Evolutionary conservation across 2,329 filamentous ascomycete genomes (phyloP), one percentile per base, ranked within the genome.

Genomic region (Emergomyces orientalis): DNA sequence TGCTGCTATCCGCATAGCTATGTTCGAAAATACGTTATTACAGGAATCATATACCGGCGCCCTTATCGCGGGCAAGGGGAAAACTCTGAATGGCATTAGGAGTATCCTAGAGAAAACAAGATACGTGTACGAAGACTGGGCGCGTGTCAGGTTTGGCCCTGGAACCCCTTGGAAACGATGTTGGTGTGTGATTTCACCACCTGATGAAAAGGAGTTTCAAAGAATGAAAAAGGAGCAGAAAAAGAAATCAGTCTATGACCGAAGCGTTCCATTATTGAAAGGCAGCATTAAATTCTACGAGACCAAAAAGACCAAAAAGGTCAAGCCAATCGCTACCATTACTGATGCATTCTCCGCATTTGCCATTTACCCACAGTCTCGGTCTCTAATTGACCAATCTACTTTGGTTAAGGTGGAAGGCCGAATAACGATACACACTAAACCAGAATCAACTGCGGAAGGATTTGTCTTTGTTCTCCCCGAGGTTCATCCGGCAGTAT

Each of bases 391-490:
- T 63, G 92, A 99, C 68, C 90, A 93, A 64, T 97, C 94, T 0
- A 97, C 93, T 0, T 78, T 99, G 64, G 84, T 97, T 66, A 99
- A 99, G 76, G 84, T 99, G 34, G 94, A 99, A 76, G 94, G 92
- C 11, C 86, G 86, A 66, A 91, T 99, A 65, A 91, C 89, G 0
- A 90, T 97, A 47, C 91, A 97, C 76, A 88, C 88, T 0, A 84
- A 86, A 14, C 87, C 89, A 9, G 86, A 90, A 30, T 52, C 62
- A 9, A 58, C 59, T 22, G 56, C 90, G 9, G 94, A 99, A 73
- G 94, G 94, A 0, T 97, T 97, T 70, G 90, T 99, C 4, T 99
- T 99, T 71, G 87, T 97, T 68, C 97, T 99, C 92, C 94, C 94
- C 3, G 94, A 99, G 74, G 85, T 88, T 1, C 91, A 90, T 70